phyloP scores from a whole-genome alignment of 192 early-diverging fungal genomes.

The Backusella liffmaniae region DNA sequence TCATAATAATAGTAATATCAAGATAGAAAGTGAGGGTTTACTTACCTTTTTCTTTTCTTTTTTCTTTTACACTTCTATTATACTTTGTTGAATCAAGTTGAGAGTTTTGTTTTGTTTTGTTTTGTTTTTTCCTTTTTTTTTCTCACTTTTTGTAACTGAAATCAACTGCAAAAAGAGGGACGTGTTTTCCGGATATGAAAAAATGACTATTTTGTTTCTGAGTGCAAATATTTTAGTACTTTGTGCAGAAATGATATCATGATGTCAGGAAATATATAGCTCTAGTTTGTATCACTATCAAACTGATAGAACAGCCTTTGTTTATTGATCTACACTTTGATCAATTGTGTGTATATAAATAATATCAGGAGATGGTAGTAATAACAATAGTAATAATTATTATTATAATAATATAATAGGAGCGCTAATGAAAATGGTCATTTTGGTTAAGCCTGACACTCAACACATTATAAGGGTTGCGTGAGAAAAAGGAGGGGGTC shows the following conservation, averaged over 20 bases:
- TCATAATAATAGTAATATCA: background rate
- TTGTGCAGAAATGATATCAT: background rate
- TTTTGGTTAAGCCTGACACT: too few species aligned
- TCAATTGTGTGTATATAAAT: too few species aligned
- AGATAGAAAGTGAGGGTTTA: background rate
- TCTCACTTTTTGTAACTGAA: background rate
- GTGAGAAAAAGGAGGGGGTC: background rate
- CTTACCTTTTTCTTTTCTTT: background rate
- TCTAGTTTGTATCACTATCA: too few species aligned
- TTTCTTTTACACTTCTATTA: background rate
- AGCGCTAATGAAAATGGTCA: background rate
- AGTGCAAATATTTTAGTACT: background rate
- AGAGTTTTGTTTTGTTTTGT: background rate
- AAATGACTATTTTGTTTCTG: background rate
- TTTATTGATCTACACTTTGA: too few species aligned
- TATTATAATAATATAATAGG: too few species aligned
- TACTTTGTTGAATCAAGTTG: background rate
- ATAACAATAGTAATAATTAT: background rate
- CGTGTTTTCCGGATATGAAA: background rate
- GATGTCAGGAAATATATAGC: too few species aligned
- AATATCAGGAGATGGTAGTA: too few species aligned
- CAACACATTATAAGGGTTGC: too few species aligned
- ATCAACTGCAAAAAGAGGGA: background rate
- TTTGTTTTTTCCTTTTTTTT: too few species aligned
- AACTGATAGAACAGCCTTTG: too few species aligned